Conservation (phyloP, 73 alveolate species). For the Paramecium sexaurelia region DNA sequence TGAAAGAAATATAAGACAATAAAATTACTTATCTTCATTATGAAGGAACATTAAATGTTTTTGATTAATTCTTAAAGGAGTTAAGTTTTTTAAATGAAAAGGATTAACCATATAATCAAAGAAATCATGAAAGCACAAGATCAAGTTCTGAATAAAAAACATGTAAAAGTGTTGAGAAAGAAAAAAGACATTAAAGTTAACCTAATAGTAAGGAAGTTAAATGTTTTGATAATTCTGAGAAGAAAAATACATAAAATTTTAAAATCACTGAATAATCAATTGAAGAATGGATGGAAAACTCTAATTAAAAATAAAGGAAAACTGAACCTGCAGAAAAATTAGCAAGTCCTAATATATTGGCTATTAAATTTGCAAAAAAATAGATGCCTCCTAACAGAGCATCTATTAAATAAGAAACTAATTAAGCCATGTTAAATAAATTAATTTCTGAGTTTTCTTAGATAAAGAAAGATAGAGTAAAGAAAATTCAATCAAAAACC, state of each 20-base stretch:
- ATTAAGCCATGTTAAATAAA: background rate
- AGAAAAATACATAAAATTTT: background rate
- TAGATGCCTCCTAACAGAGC: background rate
- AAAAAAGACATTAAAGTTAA: background rate
- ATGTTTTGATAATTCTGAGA: background rate
- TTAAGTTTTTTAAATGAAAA: background rate
- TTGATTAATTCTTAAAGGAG: background rate
- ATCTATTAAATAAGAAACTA: background rate
- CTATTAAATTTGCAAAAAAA: background rate
- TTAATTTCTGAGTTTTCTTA: background rate
- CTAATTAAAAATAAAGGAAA: background rate
- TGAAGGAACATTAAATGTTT: background rate
- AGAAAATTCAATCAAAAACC: background rate
- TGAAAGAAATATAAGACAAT: background rate
- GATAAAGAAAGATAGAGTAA: conserved; percentile 16
- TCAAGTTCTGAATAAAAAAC: background rate
- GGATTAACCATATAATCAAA: background rate
- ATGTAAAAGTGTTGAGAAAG: background rate
- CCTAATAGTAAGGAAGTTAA: background rate
- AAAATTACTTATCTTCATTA: background rate
- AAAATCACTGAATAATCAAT: conserved; percentile 33
- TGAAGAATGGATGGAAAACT: conserved; percentile 55
- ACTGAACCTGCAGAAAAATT: conserved; percentile 10
- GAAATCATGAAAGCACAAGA: background rate
- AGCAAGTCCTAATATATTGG: conserved; percentile 7